A percentile compares a stretch with the other conserved stretches of the same genome.
phyloP scores from a whole-genome alignment of 345 rosid species.

The Dipteronia sinensis region DNA sequence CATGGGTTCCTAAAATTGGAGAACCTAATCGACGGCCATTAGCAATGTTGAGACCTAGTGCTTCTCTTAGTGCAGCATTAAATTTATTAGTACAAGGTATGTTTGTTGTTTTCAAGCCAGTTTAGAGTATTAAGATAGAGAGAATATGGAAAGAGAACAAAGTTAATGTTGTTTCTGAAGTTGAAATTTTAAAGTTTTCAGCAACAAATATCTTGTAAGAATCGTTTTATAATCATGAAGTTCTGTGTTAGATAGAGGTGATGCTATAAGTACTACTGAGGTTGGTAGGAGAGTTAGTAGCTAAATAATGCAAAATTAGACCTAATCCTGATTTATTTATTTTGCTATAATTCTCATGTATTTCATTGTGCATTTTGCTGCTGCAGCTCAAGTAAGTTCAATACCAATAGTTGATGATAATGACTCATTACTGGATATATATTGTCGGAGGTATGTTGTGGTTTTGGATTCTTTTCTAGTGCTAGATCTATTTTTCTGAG shows the following conservation, averaged over 20 bases:
- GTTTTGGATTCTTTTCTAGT: slow-evolving; percentile 7
- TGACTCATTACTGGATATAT: slow-evolving; percentile 66
- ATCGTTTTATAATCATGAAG: not conserved
- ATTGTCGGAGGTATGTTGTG: slow-evolving; percentile 60
- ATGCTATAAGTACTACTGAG: not conserved
- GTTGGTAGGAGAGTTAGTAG: slow-evolving; percentile 1
- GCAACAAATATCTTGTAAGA: not conserved
- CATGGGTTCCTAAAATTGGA: slow-evolving; percentile 62
- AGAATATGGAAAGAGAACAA: not conserved
- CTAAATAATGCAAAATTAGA: not conserved
- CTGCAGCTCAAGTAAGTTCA: slow-evolving; percentile 64
- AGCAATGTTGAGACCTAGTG: slow-evolving; percentile 60
- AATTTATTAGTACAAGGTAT: slow-evolving; percentile 68
- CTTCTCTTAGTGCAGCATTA: slow-evolving; percentile 65
- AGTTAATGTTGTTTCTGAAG: slow-evolving; percentile 2
- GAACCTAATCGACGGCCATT: slow-evolving; percentile 50
- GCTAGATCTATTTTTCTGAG: not conserved
- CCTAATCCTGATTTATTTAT: not conserved
- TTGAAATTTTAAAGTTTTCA: not conserved
- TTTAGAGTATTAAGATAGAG: slow-evolving; percentile 2
- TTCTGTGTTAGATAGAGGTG: not conserved
- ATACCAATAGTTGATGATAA: slow-evolving; percentile 73
- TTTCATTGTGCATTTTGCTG: slow-evolving; percentile 12
- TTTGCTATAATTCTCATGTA: slow-evolving; percentile 13
- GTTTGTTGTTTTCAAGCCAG: slow-evolving; percentile 12